Base-by-base conservation (phyloP, 306 rosid genomes). In the Mucuna pruriens region DNA sequence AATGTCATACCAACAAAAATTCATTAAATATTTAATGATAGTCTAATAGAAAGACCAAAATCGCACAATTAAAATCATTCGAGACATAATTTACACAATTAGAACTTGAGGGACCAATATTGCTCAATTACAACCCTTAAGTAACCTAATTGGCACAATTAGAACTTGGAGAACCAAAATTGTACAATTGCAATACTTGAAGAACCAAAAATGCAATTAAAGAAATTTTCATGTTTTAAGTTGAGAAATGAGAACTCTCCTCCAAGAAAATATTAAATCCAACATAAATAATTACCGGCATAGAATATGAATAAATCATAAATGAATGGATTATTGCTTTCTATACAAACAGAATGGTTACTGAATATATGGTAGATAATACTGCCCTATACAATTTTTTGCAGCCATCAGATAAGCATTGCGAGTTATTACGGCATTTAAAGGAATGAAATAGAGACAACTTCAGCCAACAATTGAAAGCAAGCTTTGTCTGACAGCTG, bases 401-500 rank as follows among this genome's bases (percentile, higher is more conserved):
- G 79, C 80, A 71, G 54, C 62, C 49, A 20, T 60, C 34, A 79
- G 51, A 68, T 15, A 39, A 58, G 71, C 13, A 70, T 20, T 29
- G 71, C 17, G 40, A 15, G 40, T 19, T 65, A 60, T 36, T 65
- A 68, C 19, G 78, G 82, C 84, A 60, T 57, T 15, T 2, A 57
- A 81, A 58, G 74, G 61, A 36, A 66, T 66, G 68, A 36, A 75
- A 25, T 23, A 20, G 26, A 69, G 75, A 66, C 34, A 44, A 25
- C 26, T 61, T 92, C 86, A 95, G 79, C 97, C 97, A 39, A 90
- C 87, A 49, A 95, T 63, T 5, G 97, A 90, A 63, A 93, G 48
- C 89, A 95, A 86, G 82, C 98, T 95, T 70, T 88, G 80, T 86
- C 99, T 89, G 17, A 95, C 87, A 19, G 76, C 84, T 8, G 99